Base-by-base conservation (phyloP, 1,284 basidiomycete species). In the Ceratobasidium theobromae region DNA sequence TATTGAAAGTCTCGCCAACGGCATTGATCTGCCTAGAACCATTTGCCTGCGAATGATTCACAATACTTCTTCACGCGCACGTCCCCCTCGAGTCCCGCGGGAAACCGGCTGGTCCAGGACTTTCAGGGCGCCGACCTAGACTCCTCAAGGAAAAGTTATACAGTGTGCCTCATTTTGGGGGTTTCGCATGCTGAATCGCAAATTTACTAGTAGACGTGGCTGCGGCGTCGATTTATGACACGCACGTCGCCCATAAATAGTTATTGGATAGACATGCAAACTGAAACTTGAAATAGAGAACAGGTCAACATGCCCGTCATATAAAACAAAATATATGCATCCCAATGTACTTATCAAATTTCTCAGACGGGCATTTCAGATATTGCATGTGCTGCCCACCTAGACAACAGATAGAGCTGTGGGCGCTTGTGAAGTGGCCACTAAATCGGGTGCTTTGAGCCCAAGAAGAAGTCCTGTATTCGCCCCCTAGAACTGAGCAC, bases 121-220 rank as follows among this genome's bases (percentile, higher is more conserved):
- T 32, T n/a, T 33, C 41, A 48, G 41, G 45, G 49, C 46, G 32
- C 32, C 8, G 58, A 52, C 48, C 58, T 48, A 64, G 58, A 52
- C 58, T 64, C 46, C 18, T 52, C 57, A 46, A 62, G 23, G 35
- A 60, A 16, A 6, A 64, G 57, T 49, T 62, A 43, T 62, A 30
- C 33, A 30, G n/a, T 16, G 27, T 30, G 58, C 58, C 58, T 64
- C 58, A 48, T 64, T 64, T 64, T 64, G 46, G 58, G 45, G 45
- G 45, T 6, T 23, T 25, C 21, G 21, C 45, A 25, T 48, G 45
- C 28, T 48, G 27, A 25, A n/a, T 62, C 30, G 33, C 18, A 23
- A 38, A 23, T 62, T 23, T 33, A 51, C 49, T 48, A 51, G n/a
- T 16, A 12, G 18, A 30, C 23, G 52, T 28, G 35, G 25, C 58